phyloP scores from a whole-genome alignment of 2,329 filamentous ascomycete species.

The Coniochaeta pulveracea region DNA sequence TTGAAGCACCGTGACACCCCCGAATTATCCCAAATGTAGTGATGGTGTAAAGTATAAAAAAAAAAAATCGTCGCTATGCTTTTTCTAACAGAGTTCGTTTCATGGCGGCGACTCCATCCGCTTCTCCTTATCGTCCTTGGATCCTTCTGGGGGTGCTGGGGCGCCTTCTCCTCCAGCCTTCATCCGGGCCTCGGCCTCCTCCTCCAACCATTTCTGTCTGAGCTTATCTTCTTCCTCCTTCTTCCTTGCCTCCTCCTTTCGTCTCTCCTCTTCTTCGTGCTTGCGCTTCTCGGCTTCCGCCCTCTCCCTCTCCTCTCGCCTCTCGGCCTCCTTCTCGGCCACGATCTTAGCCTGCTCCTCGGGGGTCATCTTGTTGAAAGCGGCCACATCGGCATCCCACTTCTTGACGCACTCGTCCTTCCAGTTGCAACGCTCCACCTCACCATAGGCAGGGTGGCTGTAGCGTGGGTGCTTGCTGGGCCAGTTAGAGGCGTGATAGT shows the following conservation, averaged over 20 bases:
- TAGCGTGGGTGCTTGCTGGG: constrained; percentile 54
- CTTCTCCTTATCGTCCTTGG: constrained; percentile 3
- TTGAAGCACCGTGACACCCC: no score
- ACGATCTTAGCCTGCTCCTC: constrained; percentile 45
- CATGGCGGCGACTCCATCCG: no score
- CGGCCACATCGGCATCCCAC: constrained; percentile 55
- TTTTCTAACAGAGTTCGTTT: no score
- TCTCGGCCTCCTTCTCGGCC: constrained; percentile 22
- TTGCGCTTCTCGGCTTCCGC: constrained; percentile 14
- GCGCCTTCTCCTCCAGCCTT: constrained; percentile 4
- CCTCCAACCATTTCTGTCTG: constrained; percentile 2
- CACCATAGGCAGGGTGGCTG: constrained; percentile 57
- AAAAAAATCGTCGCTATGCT: no score
- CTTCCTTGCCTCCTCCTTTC: constrained; percentile 24
- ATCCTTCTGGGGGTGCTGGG: neutral
- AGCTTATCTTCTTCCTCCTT: constrained; percentile 3
- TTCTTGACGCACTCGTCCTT: constrained; percentile 47
- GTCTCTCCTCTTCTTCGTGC: constrained; percentile 12
- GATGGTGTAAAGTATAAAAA: no score
- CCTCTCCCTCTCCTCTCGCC: constrained; percentile 13
- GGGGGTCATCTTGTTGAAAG: constrained; percentile 44
- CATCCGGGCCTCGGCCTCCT: constrained; percentile 1
- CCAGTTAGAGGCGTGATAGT: constrained; percentile 67
- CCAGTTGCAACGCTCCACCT: constrained; percentile 65
- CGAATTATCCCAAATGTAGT: no score